Evolutionary conservation across 1,284 basidiomycete species (phyloP).

Genomic region (Polyporus tsugae): DNA sequence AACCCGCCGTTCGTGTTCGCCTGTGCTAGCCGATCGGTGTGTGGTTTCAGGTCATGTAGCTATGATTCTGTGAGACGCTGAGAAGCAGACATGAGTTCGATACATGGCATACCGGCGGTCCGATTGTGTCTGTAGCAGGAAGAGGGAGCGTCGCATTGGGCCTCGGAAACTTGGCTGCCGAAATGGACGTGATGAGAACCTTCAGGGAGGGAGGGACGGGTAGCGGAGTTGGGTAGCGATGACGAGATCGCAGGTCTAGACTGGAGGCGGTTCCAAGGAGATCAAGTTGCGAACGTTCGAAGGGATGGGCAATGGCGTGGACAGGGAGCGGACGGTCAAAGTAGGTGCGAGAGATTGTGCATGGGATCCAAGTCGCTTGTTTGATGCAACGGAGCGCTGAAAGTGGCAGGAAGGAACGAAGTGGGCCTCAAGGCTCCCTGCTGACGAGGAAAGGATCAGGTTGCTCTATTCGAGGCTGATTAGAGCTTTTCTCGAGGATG

Average conservation of each 20-base stretch:
- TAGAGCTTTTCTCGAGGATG: slow-evolving; percentile 2
- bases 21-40: not conserved
- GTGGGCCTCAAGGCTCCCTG: not conserved
- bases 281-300: not conserved
- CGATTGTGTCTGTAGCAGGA: not conserved
- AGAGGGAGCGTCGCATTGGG: not conserved
- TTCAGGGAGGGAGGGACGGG: not conserved
- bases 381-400: slow-evolving; percentile 10
- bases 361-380: not conserved
- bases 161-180: not conserved
- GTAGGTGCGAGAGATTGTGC: not conserved
- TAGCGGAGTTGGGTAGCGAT: not conserved
- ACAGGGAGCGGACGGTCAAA: not conserved
- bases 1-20: not conserved
- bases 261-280: not conserved
- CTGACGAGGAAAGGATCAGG: slow-evolving; percentile 1
- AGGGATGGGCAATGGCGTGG: not conserved
- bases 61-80: not conserved
- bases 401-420: not conserved
- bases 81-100: not conserved
- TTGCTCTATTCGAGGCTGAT: not conserved
- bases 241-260: not conserved
- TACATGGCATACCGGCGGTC: not conserved
- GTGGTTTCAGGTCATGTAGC: not conserved
- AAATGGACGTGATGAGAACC: not conserved